Conservation (phyloP, 129 eudicot genomes). For the Oenanthe sinensis region DNA sequence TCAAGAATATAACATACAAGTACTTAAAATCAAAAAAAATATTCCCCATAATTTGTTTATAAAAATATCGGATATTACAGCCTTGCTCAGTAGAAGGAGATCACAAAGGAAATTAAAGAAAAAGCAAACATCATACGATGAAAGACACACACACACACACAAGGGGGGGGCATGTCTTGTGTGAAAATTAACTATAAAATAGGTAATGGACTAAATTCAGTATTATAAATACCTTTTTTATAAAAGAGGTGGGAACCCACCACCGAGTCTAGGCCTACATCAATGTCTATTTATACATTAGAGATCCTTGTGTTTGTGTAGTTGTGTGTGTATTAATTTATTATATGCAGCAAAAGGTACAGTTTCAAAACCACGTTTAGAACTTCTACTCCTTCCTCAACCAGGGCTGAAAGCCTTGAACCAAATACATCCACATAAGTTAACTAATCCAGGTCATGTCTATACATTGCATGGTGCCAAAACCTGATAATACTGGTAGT, state of each 20-base stretch:
- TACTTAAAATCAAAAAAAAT: too few relatives aligned
- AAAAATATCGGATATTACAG: too few relatives aligned
- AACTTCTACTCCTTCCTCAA: conserved; percentile 17
- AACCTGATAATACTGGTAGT: conserved; percentile 39
- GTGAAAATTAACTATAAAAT: conserved; percentile 31
- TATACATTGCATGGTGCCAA: conserved; percentile 45
- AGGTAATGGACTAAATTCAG: conserved; percentile 33
- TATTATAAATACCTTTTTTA: conserved; percentile 29
- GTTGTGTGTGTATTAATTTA: conserved; percentile 35
- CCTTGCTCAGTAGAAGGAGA: conserved; percentile 31
- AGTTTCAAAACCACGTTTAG: conserved; percentile 25
- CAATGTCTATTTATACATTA: conserved; percentile 25
- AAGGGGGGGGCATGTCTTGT: background rate
- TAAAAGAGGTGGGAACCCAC: conserved; percentile 44
- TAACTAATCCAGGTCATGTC: conserved; percentile 34
- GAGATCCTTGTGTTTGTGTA: conserved; percentile 33
- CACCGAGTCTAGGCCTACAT: conserved; percentile 47
- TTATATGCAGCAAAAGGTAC: conserved; percentile 27
- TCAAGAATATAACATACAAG: too few relatives aligned
- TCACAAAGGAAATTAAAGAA: conserved; percentile 15
- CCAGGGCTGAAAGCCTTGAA: conserved; percentile 13
- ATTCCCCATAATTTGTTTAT: too few relatives aligned
- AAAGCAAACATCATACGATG: conserved; percentile 39
- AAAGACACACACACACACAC: background rate
- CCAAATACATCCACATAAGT: conserved; percentile 11